Percentiles rank a stretch among this genome's conserved stretches.
These are phyloP conservation scores for Pythium apleroticum DNA, from an alignment of 352 stramenopile species.

Conservation along the genomic window DNA sequence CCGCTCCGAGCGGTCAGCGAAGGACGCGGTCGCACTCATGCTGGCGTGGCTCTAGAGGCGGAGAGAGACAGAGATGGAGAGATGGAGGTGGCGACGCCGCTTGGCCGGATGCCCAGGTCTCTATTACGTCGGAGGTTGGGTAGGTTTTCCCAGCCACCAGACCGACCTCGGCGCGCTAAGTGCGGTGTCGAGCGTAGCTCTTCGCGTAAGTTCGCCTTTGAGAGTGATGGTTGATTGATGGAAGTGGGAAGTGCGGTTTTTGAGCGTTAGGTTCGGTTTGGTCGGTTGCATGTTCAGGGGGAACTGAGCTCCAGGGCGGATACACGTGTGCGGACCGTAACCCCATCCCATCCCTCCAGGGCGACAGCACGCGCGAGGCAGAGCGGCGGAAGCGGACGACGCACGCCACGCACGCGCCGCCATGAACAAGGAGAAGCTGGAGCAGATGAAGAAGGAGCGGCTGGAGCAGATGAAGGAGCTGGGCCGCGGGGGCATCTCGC, in stretches of 20 bases:
- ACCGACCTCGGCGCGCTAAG: not conserved
- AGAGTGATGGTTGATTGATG: slow-evolving; percentile 6
- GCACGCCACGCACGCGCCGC: not conserved
- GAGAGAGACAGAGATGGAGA: not conserved
- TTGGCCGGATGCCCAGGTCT: not conserved
- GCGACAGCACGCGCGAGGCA: not conserved
- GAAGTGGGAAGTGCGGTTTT: not conserved
- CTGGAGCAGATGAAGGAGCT: slow-evolving; percentile 89
- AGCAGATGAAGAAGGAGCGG: slow-evolving; percentile 87
- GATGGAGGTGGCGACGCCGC: not conserved
- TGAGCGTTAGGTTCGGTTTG: not conserved
- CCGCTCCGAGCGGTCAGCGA: slow-evolving; percentile 73
- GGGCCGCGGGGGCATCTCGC: slow-evolving; percentile 65
- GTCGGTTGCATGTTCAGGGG: not conserved
- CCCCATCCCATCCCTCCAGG: not conserved
- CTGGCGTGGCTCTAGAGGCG: not conserved
- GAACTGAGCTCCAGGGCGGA: not conserved
- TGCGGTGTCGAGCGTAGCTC: not conserved
- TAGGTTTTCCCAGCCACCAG: slow-evolving; percentile 14
- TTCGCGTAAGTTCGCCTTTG: not conserved
- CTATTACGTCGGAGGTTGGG: too few relatives aligned
- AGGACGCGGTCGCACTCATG: slow-evolving; percentile 17
- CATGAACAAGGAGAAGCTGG: slow-evolving; percentile 39
- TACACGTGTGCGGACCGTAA: not conserved
- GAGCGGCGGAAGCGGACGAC: not conserved